These are phyloP conservation scores for Neoascochyta sp. DNA, from an alignment of 2,329 filamentous ascomycete genomes.

Conservation along the genomic window DNA sequence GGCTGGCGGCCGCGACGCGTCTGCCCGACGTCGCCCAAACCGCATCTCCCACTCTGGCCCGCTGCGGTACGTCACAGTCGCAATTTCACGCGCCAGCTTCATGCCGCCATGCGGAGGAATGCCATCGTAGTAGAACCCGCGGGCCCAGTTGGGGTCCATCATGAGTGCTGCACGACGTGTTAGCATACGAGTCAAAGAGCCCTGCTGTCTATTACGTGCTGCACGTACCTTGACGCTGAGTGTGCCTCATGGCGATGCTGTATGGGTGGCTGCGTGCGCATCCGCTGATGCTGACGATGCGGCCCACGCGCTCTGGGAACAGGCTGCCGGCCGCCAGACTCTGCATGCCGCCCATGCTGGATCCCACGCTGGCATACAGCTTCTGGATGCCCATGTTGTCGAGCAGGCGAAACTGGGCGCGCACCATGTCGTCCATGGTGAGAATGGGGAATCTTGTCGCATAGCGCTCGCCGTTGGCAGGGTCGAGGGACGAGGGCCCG, in stretches of 20 bases:
- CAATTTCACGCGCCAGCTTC: slow-evolving; percentile 96
- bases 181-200: slow-evolving; percentile 6
- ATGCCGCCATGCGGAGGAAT: slow-evolving; percentile 93
- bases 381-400: slow-evolving; percentile 72
- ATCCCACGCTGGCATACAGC: slow-evolving; percentile 88
- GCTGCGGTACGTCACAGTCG: slow-evolving; percentile 93
- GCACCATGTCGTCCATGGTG: slow-evolving; percentile 96
- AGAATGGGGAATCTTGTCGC: slow-evolving; percentile 93
- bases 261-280: slow-evolving; percentile 95
- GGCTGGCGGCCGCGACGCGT: slow-evolving; percentile 80
- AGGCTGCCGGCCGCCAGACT: slow-evolving; percentile 81
- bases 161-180: slow-evolving; percentile 64
- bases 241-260: slow-evolving; percentile 97
- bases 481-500: slow-evolving; percentile 82
- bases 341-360: slow-evolving; percentile 98
- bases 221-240: slow-evolving; percentile 71
- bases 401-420: slow-evolving; percentile 86
- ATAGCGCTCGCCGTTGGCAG: slow-evolving; percentile 81
- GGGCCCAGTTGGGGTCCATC: slow-evolving; percentile 97
- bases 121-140: slow-evolving; percentile 79
- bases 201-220: no score
- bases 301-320: slow-evolving; percentile 75
- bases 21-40: slow-evolving; percentile 83
- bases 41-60: slow-evolving; percentile 97
- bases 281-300: slow-evolving; percentile 84